Conservation (phyloP, 2,329 filamentous ascomycete genomes). For the Claviceps humidiphila region DNA sequence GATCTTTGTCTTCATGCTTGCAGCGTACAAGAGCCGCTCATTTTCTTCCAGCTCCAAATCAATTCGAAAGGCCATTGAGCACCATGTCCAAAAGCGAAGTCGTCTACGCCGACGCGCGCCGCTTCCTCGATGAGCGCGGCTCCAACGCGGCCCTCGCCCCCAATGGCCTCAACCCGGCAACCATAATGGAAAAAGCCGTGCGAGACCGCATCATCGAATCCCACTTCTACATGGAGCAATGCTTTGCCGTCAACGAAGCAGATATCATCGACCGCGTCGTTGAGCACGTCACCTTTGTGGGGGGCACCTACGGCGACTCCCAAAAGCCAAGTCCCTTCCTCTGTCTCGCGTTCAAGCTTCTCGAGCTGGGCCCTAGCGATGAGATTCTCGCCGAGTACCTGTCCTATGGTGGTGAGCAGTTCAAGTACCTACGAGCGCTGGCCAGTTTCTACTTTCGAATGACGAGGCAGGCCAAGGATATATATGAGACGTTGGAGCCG, state of each 20-base stretch:
- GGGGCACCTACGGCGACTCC: slow-evolving; percentile 71
- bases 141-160: slow-evolving; percentile 62
- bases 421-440: slow-evolving; percentile 79
- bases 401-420: slow-evolving; percentile 57
- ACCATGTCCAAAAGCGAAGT: slow-evolving; percentile 26
- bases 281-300: slow-evolving; percentile 67
- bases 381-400: slow-evolving; percentile 73
- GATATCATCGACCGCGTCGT: slow-evolving; percentile 80
- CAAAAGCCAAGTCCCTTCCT: slow-evolving; percentile 89
- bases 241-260: slow-evolving; percentile 81
- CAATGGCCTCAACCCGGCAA: slow-evolving; percentile 85
- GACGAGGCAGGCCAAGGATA: slow-evolving; percentile 68
- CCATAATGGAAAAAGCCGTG: slow-evolving; percentile 88
- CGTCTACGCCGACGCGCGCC: slow-evolving; percentile 68
- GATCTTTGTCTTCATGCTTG: no score
- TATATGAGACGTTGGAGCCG: slow-evolving; percentile 71
- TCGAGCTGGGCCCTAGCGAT: slow-evolving; percentile 72
- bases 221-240: slow-evolving; percentile 98
- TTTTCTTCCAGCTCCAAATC: background rate
- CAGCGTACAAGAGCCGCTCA: background rate
- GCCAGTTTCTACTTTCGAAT: slow-evolving; percentile 89
- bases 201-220: slow-evolving; percentile 89
- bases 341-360: slow-evolving; percentile 85
- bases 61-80: slow-evolving; percentile 4
- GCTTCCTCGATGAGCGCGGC: slow-evolving; percentile 83